Percentiles rank a stretch among this genome's conserved stretches.
phyloP scores from a whole-genome alignment of 805 yeast species.

The Candida andamanensis region DNA sequence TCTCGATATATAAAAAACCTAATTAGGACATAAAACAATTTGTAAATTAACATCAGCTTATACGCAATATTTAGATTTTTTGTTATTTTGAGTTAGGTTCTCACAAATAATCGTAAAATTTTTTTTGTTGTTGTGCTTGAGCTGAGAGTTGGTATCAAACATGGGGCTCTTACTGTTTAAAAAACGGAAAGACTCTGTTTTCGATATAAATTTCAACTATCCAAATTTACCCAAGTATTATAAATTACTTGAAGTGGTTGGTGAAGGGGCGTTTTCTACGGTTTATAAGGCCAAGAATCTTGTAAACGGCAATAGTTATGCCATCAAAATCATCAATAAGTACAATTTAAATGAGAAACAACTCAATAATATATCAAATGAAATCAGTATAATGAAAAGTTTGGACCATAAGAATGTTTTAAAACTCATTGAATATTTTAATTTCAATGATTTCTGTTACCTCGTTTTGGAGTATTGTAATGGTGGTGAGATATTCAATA shows the following conservation, averaged over 20 bases:
- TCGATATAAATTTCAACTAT: constrained; percentile 13
- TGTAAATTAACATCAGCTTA: too few species aligned
- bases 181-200: constrained; percentile 7
- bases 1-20: too few species aligned
- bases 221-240: constrained; percentile 23
- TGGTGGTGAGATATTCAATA: constrained; percentile 81
- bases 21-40: too few species aligned
- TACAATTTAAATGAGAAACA: constrained; percentile 47
- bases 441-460: constrained; percentile 51
- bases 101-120: too few species aligned
- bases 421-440: constrained; percentile 48
- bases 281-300: constrained; percentile 61
- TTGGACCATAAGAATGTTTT: constrained; percentile 59
- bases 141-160: not conserved
- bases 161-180: constrained; percentile 9
- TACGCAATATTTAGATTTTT: too few species aligned
- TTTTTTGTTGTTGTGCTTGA: not conserved
- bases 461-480: constrained; percentile 61
- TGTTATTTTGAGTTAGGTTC: too few species aligned
- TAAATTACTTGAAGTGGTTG: constrained; percentile 36
- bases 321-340: constrained; percentile 73
- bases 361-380: constrained; percentile 57
- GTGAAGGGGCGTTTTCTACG: constrained; percentile 88
- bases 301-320: constrained; percentile 44
- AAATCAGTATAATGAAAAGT: constrained; percentile 68